Base-by-base conservation (phyloP, 208 protist genomes). In the Leishmania amazonensis region DNA sequence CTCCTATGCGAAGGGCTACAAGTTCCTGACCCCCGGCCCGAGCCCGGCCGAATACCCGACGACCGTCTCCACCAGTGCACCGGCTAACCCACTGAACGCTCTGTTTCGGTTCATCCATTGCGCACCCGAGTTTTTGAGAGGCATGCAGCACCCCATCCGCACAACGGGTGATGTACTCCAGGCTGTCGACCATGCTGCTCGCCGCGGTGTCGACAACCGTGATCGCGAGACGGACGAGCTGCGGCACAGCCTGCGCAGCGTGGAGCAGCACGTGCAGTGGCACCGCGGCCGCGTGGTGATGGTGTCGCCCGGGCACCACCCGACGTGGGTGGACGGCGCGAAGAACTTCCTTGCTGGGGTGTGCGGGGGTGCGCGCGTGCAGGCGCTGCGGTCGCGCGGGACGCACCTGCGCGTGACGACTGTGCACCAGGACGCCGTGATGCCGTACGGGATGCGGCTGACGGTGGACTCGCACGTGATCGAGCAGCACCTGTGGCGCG, bases 281-380 rank as follows among this genome's bases (percentile, higher is more conserved):
- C 90, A 99, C 62, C 75, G 78, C n/a, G 91, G 91, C 28, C 87
- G 96, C 68, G 83, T 98, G 73, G 81, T 99, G n/a, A 85, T 99
- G 75, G 96, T 99, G n/a, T 99, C 98, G 21, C 99, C 99, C 68
- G 97, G 97, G 49, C 98, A 99, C 88, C 84, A 98, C 60, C 95
- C 97, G 45, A 78, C 74, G 75, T 99, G 97, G 97, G 74, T 98
- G 60, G 90, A 98, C 85, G 62, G 87, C 45, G 85, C 88, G 68
- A 87, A 84, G 72, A 89, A 90, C 85, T 94, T 94, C 80, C 79
- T 94, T 28, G 75, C 78, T 13, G 84, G 87, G 8, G 51, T 78
- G 67, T 91, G 84, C 80, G 82, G 79, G 28, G 71, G 53, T 53
- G 72, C 74, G 47, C 49, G 78, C 3, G 85, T 88, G 76, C 76